Base-by-base conservation (phyloP, 805 yeast genomes). In the Kluyveromyces starmeri region DNA sequence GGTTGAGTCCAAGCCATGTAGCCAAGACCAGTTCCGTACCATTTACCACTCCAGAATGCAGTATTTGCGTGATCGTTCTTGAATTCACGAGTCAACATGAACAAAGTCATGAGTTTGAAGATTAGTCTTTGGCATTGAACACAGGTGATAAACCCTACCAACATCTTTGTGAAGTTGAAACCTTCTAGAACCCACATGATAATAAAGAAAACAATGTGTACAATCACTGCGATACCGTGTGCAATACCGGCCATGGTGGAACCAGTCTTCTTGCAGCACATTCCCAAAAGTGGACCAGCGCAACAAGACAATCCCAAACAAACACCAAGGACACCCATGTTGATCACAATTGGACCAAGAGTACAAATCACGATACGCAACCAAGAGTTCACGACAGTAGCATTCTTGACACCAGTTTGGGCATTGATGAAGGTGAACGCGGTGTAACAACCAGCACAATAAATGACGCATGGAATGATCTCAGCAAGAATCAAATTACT, bases 21-120 rank as follows among this genome's bases (percentile, higher is more conserved):
- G 40, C 97, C 98, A 62, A 89, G 65, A 55, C 95, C 92, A 41
- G 83, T 70, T 40, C 94, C 92, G 61, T 88, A 86, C 99, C 99
- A 92, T 65, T 86, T 88, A 72, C 99, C 99, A 39, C 95, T 83
- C 99, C 99, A 92, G 94, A 94, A 92, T 19, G 98, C 97, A 50
- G 94, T 82, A 68, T 92, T 92, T 23, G 97, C 70, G 56, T 79
- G 84, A 64, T 89, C 96, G 51, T 83, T 83, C 78, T 85, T 85
- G 71, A 86, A 86, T 67, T 92, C 99, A 70, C 98, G 78, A 35
- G 96, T 84, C 56, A 94, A 69, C 62, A 78, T 66, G 46, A 75
- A 62, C 35, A 80, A 67, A 8, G 95, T 83, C 70, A 92, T 68
- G 50, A 80, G 58, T 70, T 86, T 86, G 74, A 89, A 83, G 47